Percentiles rank a stretch among this genome's conserved stretches.
phyloP scores from a whole-genome alignment of 1,139 yeast species.

The Lodderomyces jiufengensis region DNA sequence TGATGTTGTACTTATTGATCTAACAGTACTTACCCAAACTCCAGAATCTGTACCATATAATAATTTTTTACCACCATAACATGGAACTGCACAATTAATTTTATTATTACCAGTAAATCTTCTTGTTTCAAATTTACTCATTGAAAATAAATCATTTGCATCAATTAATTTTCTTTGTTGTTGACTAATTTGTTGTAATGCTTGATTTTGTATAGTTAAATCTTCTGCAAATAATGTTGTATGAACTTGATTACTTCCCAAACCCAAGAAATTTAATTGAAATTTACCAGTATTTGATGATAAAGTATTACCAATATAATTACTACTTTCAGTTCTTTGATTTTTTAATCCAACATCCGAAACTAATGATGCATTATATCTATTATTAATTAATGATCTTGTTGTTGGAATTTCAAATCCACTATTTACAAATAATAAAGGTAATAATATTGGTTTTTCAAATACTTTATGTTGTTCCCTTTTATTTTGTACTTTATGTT shows the following conservation, averaged over 20 bases:
- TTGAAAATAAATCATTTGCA: conserved; percentile 75
- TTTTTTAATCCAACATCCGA: conserved; percentile 35
- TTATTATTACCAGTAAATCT: conserved; percentile 68
- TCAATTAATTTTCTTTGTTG: conserved; percentile 75
- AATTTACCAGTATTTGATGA: conserved; percentile 29
- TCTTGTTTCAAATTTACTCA: conserved; percentile 68
- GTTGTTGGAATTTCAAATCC: conserved; percentile 74
- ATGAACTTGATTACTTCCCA: conserved; percentile 45
- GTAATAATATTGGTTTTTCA: conserved; percentile 90
- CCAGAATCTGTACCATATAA: conserved; percentile 92
- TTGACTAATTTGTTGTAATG: conserved; percentile 71
- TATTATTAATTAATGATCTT: conserved; percentile 40
- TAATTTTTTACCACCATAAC: conserved; percentile 90
- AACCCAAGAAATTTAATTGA: conserved; percentile 47
- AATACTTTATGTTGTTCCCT: conserved; percentile 89
- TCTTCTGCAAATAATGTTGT: conserved; percentile 47
- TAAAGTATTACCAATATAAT: conserved; percentile 29
- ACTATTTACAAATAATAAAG: conserved; percentile 70
- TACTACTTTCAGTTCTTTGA: conserved; percentile 25
- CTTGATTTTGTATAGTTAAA: conserved; percentile 66
- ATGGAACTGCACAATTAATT: conserved; percentile 89
- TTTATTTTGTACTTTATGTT: conserved; percentile 83
- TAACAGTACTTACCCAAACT: conserved; percentile 70
- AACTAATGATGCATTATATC: conserved; percentile 37
- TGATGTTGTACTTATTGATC: conserved; percentile 42